A percentile compares a stretch with the other conserved stretches of the same genome.
Conservation (phyloP, 2,329 filamentous ascomycete species). For the Hymenoscyphus linearis region DNA sequence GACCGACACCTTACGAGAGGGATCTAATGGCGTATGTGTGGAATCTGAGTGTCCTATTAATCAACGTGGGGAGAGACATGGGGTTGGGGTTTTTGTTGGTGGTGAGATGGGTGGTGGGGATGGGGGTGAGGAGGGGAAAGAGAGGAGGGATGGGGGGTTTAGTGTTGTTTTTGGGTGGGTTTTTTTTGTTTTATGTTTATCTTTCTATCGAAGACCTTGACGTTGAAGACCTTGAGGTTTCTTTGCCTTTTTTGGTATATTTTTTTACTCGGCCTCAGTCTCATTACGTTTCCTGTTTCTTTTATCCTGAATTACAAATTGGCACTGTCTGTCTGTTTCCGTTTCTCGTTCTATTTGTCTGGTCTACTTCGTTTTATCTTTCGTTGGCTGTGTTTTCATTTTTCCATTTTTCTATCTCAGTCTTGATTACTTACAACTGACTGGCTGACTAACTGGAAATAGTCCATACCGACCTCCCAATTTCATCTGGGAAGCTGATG, state of each 20-base stretch:
- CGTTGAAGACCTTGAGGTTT: too few relatives aligned
- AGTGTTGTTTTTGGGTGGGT: background rate
- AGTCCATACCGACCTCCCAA: conserved; percentile 10
- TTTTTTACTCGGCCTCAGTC: too few relatives aligned
- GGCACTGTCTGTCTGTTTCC: too few relatives aligned
- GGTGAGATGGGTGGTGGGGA: background rate
- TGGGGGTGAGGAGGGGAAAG: background rate
- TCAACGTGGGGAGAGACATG: background rate
- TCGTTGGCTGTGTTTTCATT: background rate
- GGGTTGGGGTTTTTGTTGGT: background rate
- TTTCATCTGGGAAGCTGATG: conserved; percentile 13
- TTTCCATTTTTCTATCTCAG: too few relatives aligned
- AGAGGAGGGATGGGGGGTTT: background rate
- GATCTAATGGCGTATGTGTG: background rate
- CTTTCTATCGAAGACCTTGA: too few relatives aligned
- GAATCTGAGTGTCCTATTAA: background rate
- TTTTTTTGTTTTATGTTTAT: background rate
- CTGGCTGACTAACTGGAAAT: background rate
- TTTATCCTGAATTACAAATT: too few relatives aligned
- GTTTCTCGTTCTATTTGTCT: too few relatives aligned
- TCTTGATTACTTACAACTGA: background rate
- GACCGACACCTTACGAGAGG: too few relatives aligned
- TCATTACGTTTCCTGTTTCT: too few relatives aligned
- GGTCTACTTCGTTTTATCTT: too few relatives aligned
- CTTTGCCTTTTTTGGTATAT: too few relatives aligned